Evolutionary conservation across 108 stramenopile genomes (phyloP).

Genomic region (Nitzschia inconspicua): DNA sequence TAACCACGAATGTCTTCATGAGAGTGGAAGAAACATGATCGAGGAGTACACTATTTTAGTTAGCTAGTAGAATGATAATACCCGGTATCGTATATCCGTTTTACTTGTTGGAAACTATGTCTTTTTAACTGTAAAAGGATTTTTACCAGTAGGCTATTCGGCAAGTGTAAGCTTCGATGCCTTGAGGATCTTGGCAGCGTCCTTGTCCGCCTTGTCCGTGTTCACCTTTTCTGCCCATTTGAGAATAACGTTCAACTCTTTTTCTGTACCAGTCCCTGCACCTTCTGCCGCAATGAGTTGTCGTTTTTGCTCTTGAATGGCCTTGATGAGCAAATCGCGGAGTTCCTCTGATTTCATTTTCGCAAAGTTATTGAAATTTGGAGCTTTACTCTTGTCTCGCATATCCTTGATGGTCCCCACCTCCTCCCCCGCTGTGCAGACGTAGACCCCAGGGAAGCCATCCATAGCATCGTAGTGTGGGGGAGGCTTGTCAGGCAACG

Average conservation of each 20-base stretch:
- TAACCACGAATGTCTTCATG: too few species aligned
- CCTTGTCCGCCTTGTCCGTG: slow-evolving; percentile 73
- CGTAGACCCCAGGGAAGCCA: slow-evolving; percentile 92
- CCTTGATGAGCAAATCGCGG: slow-evolving; percentile 54
- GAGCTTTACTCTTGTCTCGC: slow-evolving; percentile 53
- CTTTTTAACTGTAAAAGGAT: too few species aligned
- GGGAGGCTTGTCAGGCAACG: slow-evolving; percentile 55
- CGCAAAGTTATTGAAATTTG: slow-evolving; percentile 70
- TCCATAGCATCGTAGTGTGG: slow-evolving; percentile 83
- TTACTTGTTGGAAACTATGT: too few species aligned
- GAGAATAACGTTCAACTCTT: slow-evolving; percentile 62
- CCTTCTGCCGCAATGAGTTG: slow-evolving; percentile 66
- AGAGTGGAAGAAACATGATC: too few species aligned
- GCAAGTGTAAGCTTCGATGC: slow-evolving; percentile 38
- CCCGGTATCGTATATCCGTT: too few species aligned
- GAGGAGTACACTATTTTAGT: too few species aligned
- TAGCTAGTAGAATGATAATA: too few species aligned
- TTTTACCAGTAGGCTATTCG: too few species aligned
- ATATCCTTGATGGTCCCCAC: slow-evolving; percentile 76
- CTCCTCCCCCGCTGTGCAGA: slow-evolving; percentile 72
- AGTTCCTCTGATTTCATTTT: slow-evolving; percentile 67
- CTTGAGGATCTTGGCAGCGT: slow-evolving; percentile 79
- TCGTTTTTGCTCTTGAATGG: slow-evolving; percentile 66
- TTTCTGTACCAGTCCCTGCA: slow-evolving; percentile 64
- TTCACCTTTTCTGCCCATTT: slow-evolving; percentile 84